A percentile compares a stretch with the other conserved stretches of the same genome.
Conservation (phyloP, 2,329 filamentous ascomycete species). For the Fusarium clavum region DNA sequence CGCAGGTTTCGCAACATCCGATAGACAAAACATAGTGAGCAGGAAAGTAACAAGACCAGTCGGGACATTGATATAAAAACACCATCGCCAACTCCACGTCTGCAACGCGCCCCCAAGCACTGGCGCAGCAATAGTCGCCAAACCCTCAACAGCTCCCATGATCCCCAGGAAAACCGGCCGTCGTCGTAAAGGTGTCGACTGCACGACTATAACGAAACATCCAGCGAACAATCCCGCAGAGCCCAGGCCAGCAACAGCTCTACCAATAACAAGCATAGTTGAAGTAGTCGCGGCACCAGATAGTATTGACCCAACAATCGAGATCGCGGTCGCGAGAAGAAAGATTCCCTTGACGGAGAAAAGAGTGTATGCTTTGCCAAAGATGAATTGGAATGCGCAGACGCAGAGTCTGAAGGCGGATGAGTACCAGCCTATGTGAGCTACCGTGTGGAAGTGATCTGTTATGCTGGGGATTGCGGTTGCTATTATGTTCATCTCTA, state of each 20-base stretch:
- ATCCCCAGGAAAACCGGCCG: conserved; percentile 11
- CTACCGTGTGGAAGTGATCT: conserved; percentile 42
- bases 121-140: conserved; percentile 38
- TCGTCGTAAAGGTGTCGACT: neutral
- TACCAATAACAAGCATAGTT: conserved; percentile 58
- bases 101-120: conserved; percentile 46
- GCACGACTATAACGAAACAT: conserved; percentile 23
- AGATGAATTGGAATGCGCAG: conserved; percentile 51
- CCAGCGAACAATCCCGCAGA: conserved; percentile 57
- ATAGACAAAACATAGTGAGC: conserved; percentile 8
- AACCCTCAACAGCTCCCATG: conserved; percentile 31
- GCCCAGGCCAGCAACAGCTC: conserved; percentile 59
- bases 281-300: conserved; percentile 57
- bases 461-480: conserved; percentile 45
- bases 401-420: conserved; percentile 53
- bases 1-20: neutral
- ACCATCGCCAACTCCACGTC: conserved; percentile 52
- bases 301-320: conserved; percentile 59
- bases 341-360: conserved; percentile 49
- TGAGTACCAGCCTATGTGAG: conserved; percentile 44
- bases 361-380: conserved; percentile 25
- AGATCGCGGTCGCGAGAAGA: conserved; percentile 53
- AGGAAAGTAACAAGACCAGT: conserved; percentile 24
- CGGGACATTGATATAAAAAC: conserved; percentile 50
- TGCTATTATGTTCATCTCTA: conserved; percentile 43